A percentile compares a stretch with the other conserved stretches of the same genome.
These are phyloP conservation scores for Strobilomyces echinocephalus DNA, from an alignment of 768 basidiomycete species.

Conservation along the genomic window DNA sequence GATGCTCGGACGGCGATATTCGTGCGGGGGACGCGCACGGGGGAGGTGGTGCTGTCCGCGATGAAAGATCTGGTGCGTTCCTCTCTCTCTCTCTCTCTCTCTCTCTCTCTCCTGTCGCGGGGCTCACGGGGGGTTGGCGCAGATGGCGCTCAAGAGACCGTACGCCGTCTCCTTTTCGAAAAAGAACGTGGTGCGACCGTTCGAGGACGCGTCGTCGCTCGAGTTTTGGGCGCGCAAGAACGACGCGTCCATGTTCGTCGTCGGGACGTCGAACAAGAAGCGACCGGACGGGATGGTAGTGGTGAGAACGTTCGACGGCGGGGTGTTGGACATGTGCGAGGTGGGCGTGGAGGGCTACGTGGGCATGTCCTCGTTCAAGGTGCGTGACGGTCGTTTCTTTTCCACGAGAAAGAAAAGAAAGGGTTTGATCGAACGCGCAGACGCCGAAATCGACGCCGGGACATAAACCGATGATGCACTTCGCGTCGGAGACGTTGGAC, in stretches of 20 bases:
- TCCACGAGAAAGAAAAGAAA: no score
- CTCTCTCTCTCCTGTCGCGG: background rate
- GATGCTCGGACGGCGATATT: conserved; percentile 85
- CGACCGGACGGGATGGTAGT: conserved; percentile 83
- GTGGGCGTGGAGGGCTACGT: conserved; percentile 80
- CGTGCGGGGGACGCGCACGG: conserved; percentile 82
- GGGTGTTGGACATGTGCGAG: conserved; percentile 93
- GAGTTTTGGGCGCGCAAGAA: conserved; percentile 95
- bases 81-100: background rate
- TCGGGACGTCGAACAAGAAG: conserved; percentile 93
- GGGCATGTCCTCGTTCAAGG: conserved; percentile 82
- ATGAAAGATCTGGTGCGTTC: conserved; percentile 83
- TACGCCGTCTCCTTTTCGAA: conserved; percentile 89
- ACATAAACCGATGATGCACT: conserved; percentile 89
- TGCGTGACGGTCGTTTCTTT: no score
- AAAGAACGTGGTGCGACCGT: conserved; percentile 87
- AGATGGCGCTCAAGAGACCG: conserved; percentile 95
- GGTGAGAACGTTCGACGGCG: conserved; percentile 79
- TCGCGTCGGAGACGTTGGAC: conserved; percentile 93
- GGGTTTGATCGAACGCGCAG: conserved; percentile 31
- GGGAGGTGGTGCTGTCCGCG: conserved; percentile 70
- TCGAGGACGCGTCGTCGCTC: conserved; percentile 75
- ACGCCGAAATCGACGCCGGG: conserved; percentile 86
- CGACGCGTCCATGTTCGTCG: conserved; percentile 85
- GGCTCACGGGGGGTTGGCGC: background rate